Conservation (phyloP, 129 eudicot genomes). For the Mikania micrantha region DNA sequence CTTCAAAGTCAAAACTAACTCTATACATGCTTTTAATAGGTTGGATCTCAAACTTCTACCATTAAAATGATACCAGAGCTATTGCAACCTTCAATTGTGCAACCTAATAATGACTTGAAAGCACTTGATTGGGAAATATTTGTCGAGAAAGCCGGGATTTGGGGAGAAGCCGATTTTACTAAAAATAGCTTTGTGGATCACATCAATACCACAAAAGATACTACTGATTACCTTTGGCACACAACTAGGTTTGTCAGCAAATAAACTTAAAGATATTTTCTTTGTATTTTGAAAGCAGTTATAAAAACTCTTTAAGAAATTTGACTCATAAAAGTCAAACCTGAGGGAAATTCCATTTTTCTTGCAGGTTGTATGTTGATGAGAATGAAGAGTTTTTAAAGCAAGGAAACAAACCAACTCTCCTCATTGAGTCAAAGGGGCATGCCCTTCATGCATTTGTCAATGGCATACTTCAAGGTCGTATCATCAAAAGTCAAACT, state of each 20-base stretch:
- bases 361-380: constrained; percentile 50
- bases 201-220: constrained; percentile 87
- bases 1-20: neutral
- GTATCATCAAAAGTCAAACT: constrained; percentile 12
- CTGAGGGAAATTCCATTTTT: neutral
- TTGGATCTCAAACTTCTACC: constrained; percentile 60
- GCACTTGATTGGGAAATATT: constrained; percentile 63
- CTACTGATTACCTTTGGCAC: constrained; percentile 96
- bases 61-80: constrained; percentile 73
- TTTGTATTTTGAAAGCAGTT: neutral
- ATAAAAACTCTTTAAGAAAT: neutral
- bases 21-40: constrained; percentile 31
- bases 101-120: constrained; percentile 51
- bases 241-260: constrained; percentile 59
- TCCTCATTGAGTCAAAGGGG: constrained; percentile 73
- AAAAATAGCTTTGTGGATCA: constrained; percentile 79
- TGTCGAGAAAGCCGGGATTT: constrained; percentile 61
- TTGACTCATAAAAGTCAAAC: neutral
- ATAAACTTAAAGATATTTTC: neutral
- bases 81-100: constrained; percentile 42
- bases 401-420: constrained; percentile 49
- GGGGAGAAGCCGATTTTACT: constrained; percentile 76
- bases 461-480: constrained; percentile 80
- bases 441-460: constrained; percentile 82
- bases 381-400: constrained; percentile 43